Percentiles rank a stretch among this genome's conserved stretches.
phyloP scores from a whole-genome alignment of 495 filamentous ascomycete genomes.

The Astrothelium subdiscretum region DNA sequence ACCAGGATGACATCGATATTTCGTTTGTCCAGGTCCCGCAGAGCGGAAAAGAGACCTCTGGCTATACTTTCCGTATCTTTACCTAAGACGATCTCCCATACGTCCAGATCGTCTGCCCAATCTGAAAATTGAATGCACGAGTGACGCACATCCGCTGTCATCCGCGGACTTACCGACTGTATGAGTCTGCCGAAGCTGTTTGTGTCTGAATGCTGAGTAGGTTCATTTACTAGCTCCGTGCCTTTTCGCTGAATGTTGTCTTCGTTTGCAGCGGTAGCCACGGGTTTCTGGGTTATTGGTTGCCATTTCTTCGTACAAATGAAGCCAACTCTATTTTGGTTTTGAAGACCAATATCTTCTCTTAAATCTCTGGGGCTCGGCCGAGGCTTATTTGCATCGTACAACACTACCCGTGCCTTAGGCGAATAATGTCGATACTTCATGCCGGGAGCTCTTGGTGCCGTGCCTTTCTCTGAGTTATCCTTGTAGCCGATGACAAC shows the following conservation, averaged over 20 bases:
- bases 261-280: background rate
- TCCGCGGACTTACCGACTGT: background rate
- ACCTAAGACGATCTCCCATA: conserved; percentile 53
- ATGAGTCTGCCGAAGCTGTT: background rate
- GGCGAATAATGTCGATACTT: conserved; percentile 98
- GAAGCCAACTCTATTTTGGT: conserved; percentile 25
- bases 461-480: conserved; percentile 38
- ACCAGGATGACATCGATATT: conserved; percentile 80
- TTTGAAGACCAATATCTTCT: conserved; percentile 15
- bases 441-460: conserved; percentile 87
- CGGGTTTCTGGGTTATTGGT: background rate
- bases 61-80: conserved; percentile 59
- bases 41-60: conserved; percentile 71
- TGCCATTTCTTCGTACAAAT: conserved; percentile 29
- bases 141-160: background rate
- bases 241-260: background rate
- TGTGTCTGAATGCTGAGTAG: background rate
- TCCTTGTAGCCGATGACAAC: conserved; percentile 68
- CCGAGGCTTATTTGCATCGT: conserved; percentile 41
- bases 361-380: conserved; percentile 24
- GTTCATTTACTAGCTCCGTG: background rate
- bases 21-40: conserved; percentile 71
- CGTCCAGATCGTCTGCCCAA: conserved; percentile 4
- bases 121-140: background rate
- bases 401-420: conserved; percentile 74